Base-by-base conservation (phyloP, 192 early-diverging fungal genomes). In the Lobulomyces angularis region DNA sequence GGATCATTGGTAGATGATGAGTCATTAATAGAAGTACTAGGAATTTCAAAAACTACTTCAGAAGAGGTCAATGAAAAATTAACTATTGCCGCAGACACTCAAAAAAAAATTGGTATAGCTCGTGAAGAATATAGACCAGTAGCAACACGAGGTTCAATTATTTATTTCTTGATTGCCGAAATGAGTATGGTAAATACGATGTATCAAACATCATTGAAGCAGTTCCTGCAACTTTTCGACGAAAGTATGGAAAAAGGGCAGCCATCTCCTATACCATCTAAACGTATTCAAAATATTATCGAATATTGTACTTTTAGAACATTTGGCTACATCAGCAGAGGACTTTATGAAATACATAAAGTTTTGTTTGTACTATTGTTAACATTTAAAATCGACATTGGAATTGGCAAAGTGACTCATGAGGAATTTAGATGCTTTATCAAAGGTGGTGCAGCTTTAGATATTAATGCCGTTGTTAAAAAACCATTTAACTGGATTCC, bases 401-500 rank as follows among this genome's bases (percentile, higher is more conserved):
- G 51, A 16, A 55, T 52, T 43, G 50, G 47, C 18, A 69, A 74
- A 29, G 23, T 78, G 11, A 49, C 64, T 9, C 58, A 69, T 29
- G 75, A 78, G 34, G 75, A 78, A 44, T 78, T 78, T 56, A 56
- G 73, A n/a, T 72, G 62, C 46, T 42, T 78, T 8, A 73, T 78
- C 36, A 70, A 75, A 45, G 75, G 75, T 35, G 75, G 75, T 34
- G 71, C 72, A 7, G 75, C 75, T 26, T 42, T 78, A 35, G 75
- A 78, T 43, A 78, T 78, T 48, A 78, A 78, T 37, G 50, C 60
- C 6, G 75, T 78, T 2, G 67, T 61, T 25, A 78, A 77, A 53
- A 78, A 78, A 38, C 75, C 75, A 4, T 78, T 77, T 50, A 69
- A 66, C 50, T 78, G 75, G 75, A 77, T 78, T 52, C 72, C 69